These are phyloP conservation scores for Trametes versicolor DNA, from an alignment of 1,284 basidiomycete species.

Conservation along the genomic window DNA sequence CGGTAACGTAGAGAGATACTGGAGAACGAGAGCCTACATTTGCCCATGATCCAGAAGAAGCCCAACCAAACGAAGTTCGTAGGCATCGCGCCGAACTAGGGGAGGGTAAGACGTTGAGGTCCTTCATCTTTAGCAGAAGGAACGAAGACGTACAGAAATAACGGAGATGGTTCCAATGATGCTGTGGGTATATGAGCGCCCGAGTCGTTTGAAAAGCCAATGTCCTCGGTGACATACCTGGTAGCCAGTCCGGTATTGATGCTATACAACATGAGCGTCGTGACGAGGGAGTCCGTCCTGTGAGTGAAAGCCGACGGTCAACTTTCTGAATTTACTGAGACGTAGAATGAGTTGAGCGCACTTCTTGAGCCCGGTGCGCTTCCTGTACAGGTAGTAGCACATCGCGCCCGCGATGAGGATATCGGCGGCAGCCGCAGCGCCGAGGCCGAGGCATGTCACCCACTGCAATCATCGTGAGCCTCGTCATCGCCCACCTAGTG, in stretches of 20 bases:
- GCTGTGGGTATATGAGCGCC: conserved; percentile 20
- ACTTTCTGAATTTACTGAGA: neutral
- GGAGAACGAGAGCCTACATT: conserved; percentile 34
- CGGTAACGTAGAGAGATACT: neutral
- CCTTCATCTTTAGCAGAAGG: neutral
- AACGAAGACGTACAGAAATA: conserved; percentile 29
- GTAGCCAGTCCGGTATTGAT: conserved; percentile 46
- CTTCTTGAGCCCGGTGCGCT: conserved; percentile 44
- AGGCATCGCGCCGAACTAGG: conserved; percentile 43
- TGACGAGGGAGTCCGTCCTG: conserved; percentile 45
- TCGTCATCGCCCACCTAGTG: neutral
- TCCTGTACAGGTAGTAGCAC: conserved; percentile 42
- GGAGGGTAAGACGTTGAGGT: conserved; percentile 1
- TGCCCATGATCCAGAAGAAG: conserved; percentile 48
- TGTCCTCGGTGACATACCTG: conserved; percentile 31
- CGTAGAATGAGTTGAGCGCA: conserved; percentile 18
- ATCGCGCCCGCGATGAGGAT: conserved; percentile 44
- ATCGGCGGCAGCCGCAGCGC: conserved; percentile 43
- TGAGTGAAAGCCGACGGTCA: neutral
- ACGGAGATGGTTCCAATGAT: conserved; percentile 42
- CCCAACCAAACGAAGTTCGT: conserved; percentile 45
- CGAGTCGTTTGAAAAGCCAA: neutral
- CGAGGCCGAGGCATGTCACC: conserved; percentile 44
- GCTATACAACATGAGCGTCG: conserved; percentile 45
- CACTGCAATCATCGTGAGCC: conserved; percentile 32